Evolutionary conservation across 495 filamentous ascomycete species (phyloP).

Genomic region (Podospora comata): DNA sequence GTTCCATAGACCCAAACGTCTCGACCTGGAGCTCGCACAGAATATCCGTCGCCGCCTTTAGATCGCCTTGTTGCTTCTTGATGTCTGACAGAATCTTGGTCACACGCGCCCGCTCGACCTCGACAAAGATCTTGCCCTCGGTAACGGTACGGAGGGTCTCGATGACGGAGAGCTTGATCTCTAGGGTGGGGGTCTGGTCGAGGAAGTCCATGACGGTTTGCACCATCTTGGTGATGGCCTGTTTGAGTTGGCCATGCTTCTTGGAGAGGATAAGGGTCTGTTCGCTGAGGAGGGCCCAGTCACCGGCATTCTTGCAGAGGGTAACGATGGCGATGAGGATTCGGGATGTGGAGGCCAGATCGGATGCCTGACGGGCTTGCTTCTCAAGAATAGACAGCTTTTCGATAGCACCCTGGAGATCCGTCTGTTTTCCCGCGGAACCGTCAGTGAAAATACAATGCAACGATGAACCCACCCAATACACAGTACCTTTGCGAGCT

Average conservation of each 20-base stretch:
- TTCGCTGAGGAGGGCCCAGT: conserved; percentile 93
- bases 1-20: conserved; percentile 96
- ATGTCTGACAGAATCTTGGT: conserved; percentile 94
- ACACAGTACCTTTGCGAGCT: conserved; percentile 71
- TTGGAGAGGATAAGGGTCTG: conserved; percentile 93
- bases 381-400: conserved; percentile 90
- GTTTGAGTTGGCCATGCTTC: conserved; percentile 99
- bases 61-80: conserved; percentile 90
- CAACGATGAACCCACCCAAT: conserved; percentile 8
- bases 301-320: conserved; percentile 85
- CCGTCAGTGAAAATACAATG: background rate
- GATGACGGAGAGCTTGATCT: conserved; percentile 87
- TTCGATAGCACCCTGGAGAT: conserved; percentile 82
- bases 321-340: conserved; percentile 84
- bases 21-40: conserved; percentile 97
- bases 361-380: conserved; percentile 92
- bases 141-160: conserved; percentile 95
- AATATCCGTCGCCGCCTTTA: conserved; percentile 84
- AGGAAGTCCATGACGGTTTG: conserved; percentile 92
- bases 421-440: conserved; percentile 49
- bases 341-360: conserved; percentile 90
- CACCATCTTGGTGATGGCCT: conserved; percentile 98
- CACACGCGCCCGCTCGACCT: conserved; percentile 93
- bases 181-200: conserved; percentile 70
- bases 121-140: conserved; percentile 99